phyloP scores from a whole-genome alignment of 768 basidiomycete species.

The Trametes maxima region DNA sequence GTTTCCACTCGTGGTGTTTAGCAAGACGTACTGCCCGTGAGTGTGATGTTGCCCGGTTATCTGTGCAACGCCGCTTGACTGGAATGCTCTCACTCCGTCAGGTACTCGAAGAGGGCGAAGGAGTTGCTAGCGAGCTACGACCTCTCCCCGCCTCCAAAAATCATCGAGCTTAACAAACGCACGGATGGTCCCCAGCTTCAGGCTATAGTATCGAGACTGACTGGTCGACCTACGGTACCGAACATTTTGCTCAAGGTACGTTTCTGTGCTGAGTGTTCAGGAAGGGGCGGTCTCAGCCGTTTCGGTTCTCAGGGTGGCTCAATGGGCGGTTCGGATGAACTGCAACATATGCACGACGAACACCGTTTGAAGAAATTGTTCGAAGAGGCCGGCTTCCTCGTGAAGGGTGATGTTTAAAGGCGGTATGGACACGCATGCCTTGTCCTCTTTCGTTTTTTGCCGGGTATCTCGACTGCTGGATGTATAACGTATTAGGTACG shows the following conservation, averaged over 20 bases:
- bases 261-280: not conserved
- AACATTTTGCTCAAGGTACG: slow-evolving; percentile 66
- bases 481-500: too few relatives aligned
- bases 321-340: slow-evolving; percentile 58
- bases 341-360: slow-evolving; percentile 53
- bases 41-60: slow-evolving; percentile 29
- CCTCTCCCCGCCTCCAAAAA: slow-evolving; percentile 62
- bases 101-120: slow-evolving; percentile 64
- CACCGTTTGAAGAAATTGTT: slow-evolving; percentile 48
- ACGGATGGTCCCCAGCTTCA: slow-evolving; percentile 64
- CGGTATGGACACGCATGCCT: not conserved
- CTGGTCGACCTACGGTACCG: slow-evolving; percentile 70
- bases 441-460: not conserved
- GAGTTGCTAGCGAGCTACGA: slow-evolving; percentile 61
- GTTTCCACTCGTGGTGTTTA: slow-evolving; percentile 76
- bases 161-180: slow-evolving; percentile 77
- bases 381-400: slow-evolving; percentile 47
- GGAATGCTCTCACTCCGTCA: slow-evolving; percentile 27
- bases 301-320: slow-evolving; percentile 27
- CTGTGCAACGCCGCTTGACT: too few relatives aligned
- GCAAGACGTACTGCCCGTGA: slow-evolving; percentile 83
- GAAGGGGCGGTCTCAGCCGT: too few relatives aligned
- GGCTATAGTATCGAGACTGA: slow-evolving; percentile 63
- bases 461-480: too few relatives aligned
- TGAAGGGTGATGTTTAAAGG: slow-evolving; percentile 20